Evolutionary conservation across 169 alveolate genomes (phyloP).

Genomic region (Perkinsus chesapeaki): DNA sequence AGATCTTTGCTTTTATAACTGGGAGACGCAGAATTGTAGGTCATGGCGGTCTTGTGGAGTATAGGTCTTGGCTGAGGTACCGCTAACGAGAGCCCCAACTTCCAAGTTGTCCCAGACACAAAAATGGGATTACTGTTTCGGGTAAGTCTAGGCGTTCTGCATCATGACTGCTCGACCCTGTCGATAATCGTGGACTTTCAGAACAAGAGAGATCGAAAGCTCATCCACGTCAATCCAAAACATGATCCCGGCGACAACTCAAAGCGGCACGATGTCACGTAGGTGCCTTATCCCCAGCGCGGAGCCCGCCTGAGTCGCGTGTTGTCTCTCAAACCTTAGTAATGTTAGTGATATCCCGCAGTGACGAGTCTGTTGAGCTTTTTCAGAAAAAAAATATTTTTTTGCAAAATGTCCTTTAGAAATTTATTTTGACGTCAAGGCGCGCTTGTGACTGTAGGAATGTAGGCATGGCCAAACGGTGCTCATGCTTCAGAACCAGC

Average conservation of each 20-base stretch:
- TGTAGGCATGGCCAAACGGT: background rate
- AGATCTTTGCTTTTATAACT: constrained; percentile 76
- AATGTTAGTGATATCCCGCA: too few species aligned
- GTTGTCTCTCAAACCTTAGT: too few species aligned
- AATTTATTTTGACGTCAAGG: too few species aligned
- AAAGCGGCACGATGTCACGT: constrained; percentile 53
- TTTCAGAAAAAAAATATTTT: too few species aligned
- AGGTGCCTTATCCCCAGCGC: background rate
- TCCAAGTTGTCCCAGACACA: constrained; percentile 78
- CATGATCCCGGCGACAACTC: constrained; percentile 73
- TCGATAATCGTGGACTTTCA: constrained; percentile 16
- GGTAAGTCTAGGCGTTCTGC: background rate
- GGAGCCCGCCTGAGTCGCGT: too few species aligned
- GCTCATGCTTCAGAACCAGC: constrained; percentile 20
- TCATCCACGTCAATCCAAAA: constrained; percentile 74
- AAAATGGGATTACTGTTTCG: constrained; percentile 71
- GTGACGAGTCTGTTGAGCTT: too few species aligned
- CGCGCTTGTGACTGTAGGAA: too few species aligned
- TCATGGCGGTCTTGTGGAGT: too few species aligned
- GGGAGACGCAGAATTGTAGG: constrained; percentile 68
- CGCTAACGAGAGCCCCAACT: constrained; percentile 73
- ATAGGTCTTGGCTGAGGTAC: constrained; percentile 1
- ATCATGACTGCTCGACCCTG: background rate
- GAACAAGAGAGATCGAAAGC: constrained; percentile 80
- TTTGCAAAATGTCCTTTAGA: too few species aligned